Percentiles rank a stretch among this genome's conserved stretches.
Evolutionary conservation across 2,329 filamentous ascomycete species (phyloP).

Genomic region (Penicillium concentricum): DNA sequence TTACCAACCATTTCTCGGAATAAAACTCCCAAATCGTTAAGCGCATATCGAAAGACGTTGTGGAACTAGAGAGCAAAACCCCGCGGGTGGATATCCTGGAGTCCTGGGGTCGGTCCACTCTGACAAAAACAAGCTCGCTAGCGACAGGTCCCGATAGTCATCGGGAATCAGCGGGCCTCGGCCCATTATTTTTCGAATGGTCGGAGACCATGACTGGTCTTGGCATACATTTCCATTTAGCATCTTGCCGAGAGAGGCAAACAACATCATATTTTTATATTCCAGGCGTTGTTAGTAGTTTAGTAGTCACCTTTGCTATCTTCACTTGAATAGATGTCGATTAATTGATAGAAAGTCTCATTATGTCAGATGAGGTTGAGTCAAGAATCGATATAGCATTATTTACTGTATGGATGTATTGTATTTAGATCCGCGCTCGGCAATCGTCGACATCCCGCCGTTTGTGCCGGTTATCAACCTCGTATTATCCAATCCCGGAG

Average conservation of each 20-base stretch:
- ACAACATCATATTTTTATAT: neutral
- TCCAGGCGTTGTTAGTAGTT: too few species aligned
- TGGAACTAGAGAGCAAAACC: neutral
- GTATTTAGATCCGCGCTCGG: neutral
- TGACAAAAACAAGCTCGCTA: neutral
- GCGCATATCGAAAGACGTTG: neutral
- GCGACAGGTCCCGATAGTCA: neutral
- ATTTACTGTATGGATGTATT: neutral
- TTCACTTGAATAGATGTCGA: neutral
- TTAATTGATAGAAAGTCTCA: neutral
- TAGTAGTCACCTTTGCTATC: too few species aligned
- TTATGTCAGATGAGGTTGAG: neutral
- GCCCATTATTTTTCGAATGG: neutral
- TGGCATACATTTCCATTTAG: neutral
- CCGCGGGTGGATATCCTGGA: neutral
- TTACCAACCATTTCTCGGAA: neutral
- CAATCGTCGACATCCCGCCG: neutral
- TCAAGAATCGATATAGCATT: neutral
- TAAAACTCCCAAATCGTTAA: neutral
- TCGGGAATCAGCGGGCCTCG: neutral
- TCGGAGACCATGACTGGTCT: neutral
- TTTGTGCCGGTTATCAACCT: too few species aligned
- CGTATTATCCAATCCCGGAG: too few species aligned
- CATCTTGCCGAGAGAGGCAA: neutral
- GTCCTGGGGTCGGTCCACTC: neutral